Evolutionary conservation across 208 protist genomes (phyloP), one percentile per base, ranked within the genome.

Genomic region (Leishmania tarentolae): DNA sequence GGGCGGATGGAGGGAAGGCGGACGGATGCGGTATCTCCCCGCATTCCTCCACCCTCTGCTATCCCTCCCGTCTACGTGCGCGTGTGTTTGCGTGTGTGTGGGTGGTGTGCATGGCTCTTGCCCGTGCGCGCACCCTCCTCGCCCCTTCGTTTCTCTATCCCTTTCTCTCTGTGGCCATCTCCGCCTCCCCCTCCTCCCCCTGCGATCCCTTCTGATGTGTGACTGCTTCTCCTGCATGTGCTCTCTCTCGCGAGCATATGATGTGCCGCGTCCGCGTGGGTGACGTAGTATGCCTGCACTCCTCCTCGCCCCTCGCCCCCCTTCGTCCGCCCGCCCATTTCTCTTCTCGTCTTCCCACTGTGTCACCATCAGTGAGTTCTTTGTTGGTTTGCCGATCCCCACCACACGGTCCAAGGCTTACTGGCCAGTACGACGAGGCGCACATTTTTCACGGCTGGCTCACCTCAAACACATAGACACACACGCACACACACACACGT

Each of bases 401-500:
- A 31, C 68, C 11, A 7, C 31, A 21, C 24, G 9, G 8, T 72
- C 52, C 1, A 24, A 35, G 42, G 44, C 0, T 9, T 47, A 59
- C 13, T 47, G 44, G 50, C 46, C 15, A 37, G 17, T 28, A 37
- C 71, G 37, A 31, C 71, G 59, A 75, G 47, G 17, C 8, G n/a
- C 50, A 42, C 71, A 21, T 31, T 44, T 24, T 50, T 72, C 42
- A 72, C 42, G 31, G 68, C 2, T 28, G 28, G 35, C 37, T 13
- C 37, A 44, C 65, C 19, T 15, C 68, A 72, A n/a, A 75, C 70
- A 75, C 70, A 53, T 46, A 57, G 19, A 56, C 70, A 75, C 46
- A 53, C 42, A 57, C 76, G 47, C 6, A 75, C 78, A 70, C 78
- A 75, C 47, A 31, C 68, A 76, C 78, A 53, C 28, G 9, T 19